A percentile compares a stretch with the other conserved stretches of the same genome.
Conservation (phyloP, 1,284 basidiomycete species). For the Austroboletus rostrupii region DNA sequence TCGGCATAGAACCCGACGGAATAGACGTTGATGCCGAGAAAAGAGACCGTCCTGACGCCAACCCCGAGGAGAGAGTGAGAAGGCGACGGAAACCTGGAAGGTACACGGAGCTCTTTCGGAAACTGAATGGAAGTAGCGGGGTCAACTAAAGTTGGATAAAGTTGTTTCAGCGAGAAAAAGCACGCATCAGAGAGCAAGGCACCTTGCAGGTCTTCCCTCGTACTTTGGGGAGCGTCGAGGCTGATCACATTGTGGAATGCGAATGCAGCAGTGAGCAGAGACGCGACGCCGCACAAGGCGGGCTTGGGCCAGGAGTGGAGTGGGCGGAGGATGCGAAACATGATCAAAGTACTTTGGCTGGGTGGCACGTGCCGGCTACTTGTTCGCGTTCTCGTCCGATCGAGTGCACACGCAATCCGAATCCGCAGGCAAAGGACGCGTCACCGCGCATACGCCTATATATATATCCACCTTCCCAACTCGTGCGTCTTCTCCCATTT, state of each 20-base stretch:
- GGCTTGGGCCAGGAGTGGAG: constrained; percentile 17
- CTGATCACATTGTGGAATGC: constrained; percentile 21
- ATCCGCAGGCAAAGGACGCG: constrained; percentile 23
- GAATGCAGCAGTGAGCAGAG: constrained; percentile 34
- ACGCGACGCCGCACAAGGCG: constrained; percentile 31
- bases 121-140: constrained; percentile 70
- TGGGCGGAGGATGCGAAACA: constrained; percentile 15
- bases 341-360: constrained; percentile 4
- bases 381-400: background rate
- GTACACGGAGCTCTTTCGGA: constrained; percentile 57
- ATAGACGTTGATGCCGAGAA: constrained; percentile 80
- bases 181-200: constrained; percentile 1
- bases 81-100: constrained; percentile 57
- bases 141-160: constrained; percentile 41
- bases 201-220: constrained; percentile 21
- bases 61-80: constrained; percentile 70
- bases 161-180: background rate
- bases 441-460: constrained; percentile 20
- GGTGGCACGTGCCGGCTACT: constrained; percentile 17
- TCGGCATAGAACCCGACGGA: constrained; percentile 85
- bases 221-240: constrained; percentile 34
- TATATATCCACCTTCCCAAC: constrained; percentile 4
- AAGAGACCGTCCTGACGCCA: constrained; percentile 82
- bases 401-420: constrained; percentile 13
- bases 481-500: constrained; percentile 24